Conservation (phyloP, 495 filamentous ascomycete genomes). For the Aspergillus nidulans region DNA sequence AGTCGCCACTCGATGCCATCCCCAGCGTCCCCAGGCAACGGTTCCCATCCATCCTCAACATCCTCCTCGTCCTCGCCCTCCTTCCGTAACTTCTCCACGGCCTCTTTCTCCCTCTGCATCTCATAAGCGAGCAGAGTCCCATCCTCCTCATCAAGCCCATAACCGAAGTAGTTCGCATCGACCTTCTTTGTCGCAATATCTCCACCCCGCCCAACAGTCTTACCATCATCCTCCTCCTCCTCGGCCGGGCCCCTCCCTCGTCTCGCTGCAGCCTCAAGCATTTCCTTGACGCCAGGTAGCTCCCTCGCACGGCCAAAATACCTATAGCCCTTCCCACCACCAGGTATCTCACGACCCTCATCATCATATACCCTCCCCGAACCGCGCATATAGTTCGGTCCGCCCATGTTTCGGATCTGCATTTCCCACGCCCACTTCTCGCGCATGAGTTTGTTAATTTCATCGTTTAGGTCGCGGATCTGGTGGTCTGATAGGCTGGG, state of each 20-base stretch:
- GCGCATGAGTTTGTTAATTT: constrained; percentile 98
- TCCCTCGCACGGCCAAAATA: constrained; percentile 92
- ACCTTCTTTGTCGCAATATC: constrained; percentile 76
- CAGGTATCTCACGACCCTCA: constrained; percentile 83
- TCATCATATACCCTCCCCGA: constrained; percentile 83
- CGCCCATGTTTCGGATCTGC: constrained; percentile 88
- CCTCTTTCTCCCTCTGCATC: constrained; percentile 74
- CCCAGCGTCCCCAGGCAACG: constrained; percentile 79
- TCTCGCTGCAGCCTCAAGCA: constrained; percentile 74
- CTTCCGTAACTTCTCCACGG: constrained; percentile 58
- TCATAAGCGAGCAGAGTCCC: constrained; percentile 80
- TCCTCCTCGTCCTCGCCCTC: constrained; percentile 30
- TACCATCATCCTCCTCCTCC: constrained; percentile 46
- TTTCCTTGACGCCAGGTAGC: constrained; percentile 91
- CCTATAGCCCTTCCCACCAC: constrained; percentile 83
- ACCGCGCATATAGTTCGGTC: constrained; percentile 97
- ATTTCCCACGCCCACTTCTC: constrained; percentile 99
- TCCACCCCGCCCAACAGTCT: constrained; percentile 56
- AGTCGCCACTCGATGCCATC: constrained; percentile 82
- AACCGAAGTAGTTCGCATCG: constrained; percentile 94
- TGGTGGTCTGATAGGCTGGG: constrained; percentile 84
- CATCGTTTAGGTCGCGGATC: constrained; percentile 96
- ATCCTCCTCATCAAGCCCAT: constrained; percentile 91
- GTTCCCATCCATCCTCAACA: constrained; percentile 65
- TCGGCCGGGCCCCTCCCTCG: constrained; percentile 53